phyloP scores from a whole-genome alignment of 2,329 filamentous ascomycete species.

The Calonectria montana region DNA sequence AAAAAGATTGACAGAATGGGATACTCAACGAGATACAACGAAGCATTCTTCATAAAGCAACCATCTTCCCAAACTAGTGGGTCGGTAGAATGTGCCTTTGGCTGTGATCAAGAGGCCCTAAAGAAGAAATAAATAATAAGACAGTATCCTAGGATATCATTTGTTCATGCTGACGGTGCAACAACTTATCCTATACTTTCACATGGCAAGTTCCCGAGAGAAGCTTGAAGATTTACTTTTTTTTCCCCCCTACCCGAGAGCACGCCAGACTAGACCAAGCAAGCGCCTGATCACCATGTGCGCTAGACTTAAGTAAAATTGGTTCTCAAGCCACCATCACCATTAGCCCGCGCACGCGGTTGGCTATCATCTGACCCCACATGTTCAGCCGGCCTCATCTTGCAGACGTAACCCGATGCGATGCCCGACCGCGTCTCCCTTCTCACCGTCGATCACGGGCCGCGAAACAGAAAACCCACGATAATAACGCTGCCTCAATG shows the following conservation, averaged over 20 bases:
- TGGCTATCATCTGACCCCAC: not conserved
- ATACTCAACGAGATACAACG: too few species aligned
- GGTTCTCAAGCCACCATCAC: not conserved
- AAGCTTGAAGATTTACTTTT: not conserved
- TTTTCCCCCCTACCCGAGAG: not conserved
- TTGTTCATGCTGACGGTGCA: not conserved
- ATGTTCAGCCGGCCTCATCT: not conserved
- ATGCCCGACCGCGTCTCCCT: not conserved
- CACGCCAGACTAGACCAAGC: not conserved
- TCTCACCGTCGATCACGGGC: not conserved
- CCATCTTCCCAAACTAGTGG: too few species aligned
- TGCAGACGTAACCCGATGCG: not conserved
- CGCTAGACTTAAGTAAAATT: slow-evolving; percentile 6
- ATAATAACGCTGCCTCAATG: not conserved
- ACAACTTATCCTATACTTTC: not conserved
- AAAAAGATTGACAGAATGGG: not conserved
- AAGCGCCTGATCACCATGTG: not conserved
- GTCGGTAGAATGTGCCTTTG: too few species aligned
- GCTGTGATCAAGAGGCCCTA: too few species aligned
- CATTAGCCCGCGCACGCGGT: not conserved
- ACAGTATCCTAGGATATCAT: not conserved
- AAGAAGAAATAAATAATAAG: too few species aligned
- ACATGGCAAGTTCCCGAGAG: not conserved
- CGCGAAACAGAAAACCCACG: not conserved
- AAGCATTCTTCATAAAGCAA: too few species aligned